Percentiles rank a stretch among this genome's conserved stretches.
Evolutionary conservation across 768 basidiomycete genomes (phyloP).

Genomic region (Gymnopilus junonius): DNA sequence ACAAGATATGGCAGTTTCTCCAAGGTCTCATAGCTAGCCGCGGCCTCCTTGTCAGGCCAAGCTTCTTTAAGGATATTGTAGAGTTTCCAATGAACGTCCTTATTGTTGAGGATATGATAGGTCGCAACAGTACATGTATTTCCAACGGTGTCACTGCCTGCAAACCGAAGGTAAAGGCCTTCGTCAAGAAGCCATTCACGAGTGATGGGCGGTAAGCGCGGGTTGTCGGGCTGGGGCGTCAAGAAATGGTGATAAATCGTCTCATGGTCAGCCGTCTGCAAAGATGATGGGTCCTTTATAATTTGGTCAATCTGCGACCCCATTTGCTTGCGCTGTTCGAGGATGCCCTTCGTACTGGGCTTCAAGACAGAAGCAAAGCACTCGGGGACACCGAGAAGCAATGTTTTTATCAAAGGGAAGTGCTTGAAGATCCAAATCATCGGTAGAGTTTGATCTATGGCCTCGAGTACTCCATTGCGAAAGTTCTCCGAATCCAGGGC

Average conservation of each 20-base stretch:
- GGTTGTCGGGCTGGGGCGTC: constrained; percentile 34
- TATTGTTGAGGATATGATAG: constrained; percentile 39
- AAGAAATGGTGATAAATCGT: constrained; percentile 43
- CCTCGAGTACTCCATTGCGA: constrained; percentile 34
- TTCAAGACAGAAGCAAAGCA: constrained; percentile 36
- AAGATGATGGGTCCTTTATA: constrained; percentile 34
- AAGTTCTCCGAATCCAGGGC: constrained; percentile 35
- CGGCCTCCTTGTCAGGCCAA: constrained; percentile 44
- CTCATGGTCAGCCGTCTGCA: constrained; percentile 36
- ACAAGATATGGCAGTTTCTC: constrained; percentile 55
- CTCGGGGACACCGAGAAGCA: constrained; percentile 37
- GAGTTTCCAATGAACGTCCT: constrained; percentile 31
- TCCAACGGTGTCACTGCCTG: constrained; percentile 50
- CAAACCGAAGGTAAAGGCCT: constrained; percentile 40
- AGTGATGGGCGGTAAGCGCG: constrained; percentile 33
- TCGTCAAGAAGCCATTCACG: constrained; percentile 41
- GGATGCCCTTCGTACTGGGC: constrained; percentile 38
- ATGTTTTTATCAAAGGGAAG: constrained; percentile 34
- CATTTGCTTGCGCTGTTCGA: constrained; percentile 38
- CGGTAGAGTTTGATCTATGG: constrained; percentile 39
- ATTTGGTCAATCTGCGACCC: constrained; percentile 39
- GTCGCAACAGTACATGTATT: constrained; percentile 41
- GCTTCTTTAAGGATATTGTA: constrained; percentile 36
- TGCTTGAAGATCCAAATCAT: constrained; percentile 44
- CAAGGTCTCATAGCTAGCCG: constrained; percentile 35